Conservation (phyloP, 257 asterid species). For the Nicotiana otophora region DNA sequence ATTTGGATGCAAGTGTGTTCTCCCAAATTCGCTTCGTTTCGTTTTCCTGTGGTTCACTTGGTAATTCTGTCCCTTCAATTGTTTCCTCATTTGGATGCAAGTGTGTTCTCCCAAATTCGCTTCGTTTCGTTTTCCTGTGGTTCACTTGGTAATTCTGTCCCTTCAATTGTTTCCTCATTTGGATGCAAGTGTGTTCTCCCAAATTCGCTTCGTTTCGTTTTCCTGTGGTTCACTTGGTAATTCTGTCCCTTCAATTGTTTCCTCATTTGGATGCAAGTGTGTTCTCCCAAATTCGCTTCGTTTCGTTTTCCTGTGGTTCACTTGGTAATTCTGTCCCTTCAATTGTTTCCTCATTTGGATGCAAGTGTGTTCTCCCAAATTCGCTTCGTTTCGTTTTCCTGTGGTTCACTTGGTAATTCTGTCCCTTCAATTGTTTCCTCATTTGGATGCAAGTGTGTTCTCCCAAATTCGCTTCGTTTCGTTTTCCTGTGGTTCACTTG, state of each 20-base stretch:
- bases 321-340: background rate
- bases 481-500: background rate
- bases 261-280: background rate
- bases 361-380: background rate
- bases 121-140: background rate
- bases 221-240: background rate
- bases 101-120: background rate
- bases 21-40: background rate
- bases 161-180: background rate
- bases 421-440: background rate
- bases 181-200: background rate
- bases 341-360: background rate
- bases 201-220: background rate
- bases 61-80: background rate
- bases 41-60: background rate
- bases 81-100: background rate
- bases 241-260: background rate
- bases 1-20: background rate
- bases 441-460: background rate
- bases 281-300: background rate
- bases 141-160: background rate
- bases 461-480: background rate
- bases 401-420: background rate
- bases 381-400: background rate
- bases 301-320: background rate